These are phyloP conservation scores for Zygosaccharomyces pseudorouxii DNA, from an alignment of 805 yeast genomes.

Conservation along the genomic window DNA sequence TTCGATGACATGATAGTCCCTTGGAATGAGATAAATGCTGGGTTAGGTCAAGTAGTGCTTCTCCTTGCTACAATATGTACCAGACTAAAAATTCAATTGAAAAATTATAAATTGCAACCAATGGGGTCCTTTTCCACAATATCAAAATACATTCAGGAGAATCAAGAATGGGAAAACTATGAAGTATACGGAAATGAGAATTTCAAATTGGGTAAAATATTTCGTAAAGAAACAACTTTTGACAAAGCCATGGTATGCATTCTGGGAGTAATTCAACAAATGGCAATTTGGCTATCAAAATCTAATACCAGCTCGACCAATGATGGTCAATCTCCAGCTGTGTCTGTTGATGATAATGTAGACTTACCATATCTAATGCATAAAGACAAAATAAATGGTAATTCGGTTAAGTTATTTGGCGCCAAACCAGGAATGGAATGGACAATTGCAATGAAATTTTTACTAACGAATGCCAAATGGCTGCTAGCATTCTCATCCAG, in stretches of 20 bases:
- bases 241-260: slow-evolving; percentile 81
- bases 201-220: slow-evolving; percentile 65
- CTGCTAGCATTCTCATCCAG: slow-evolving; percentile 69
- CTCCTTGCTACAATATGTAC: slow-evolving; percentile 60
- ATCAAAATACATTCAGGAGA: slow-evolving; percentile 39
- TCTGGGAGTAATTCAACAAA: slow-evolving; percentile 38
- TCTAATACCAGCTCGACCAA: slow-evolving; percentile 28
- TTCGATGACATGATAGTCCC: slow-evolving; percentile 57
- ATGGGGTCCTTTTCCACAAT: slow-evolving; percentile 81
- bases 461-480: slow-evolving; percentile 81
- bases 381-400: slow-evolving; percentile 70
- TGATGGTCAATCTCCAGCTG: background rate
- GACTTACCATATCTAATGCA: slow-evolving; percentile 73
- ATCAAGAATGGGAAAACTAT: slow-evolving; percentile 42
- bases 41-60: slow-evolving; percentile 77
- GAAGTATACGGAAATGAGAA: slow-evolving; percentile 65
- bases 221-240: slow-evolving; percentile 59
- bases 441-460: slow-evolving; percentile 83
- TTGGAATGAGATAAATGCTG: slow-evolving; percentile 90
- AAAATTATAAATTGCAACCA: slow-evolving; percentile 65
- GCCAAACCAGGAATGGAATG: slow-evolving; percentile 66
- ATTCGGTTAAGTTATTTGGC: slow-evolving; percentile 65
- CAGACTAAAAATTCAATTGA: slow-evolving; percentile 50
- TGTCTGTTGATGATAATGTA: slow-evolving; percentile 2
- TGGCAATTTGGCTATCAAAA: slow-evolving; percentile 25